Evolutionary conservation across 2,329 filamentous ascomycete species (phyloP).

Genomic region (Penicillium sp.): DNA sequence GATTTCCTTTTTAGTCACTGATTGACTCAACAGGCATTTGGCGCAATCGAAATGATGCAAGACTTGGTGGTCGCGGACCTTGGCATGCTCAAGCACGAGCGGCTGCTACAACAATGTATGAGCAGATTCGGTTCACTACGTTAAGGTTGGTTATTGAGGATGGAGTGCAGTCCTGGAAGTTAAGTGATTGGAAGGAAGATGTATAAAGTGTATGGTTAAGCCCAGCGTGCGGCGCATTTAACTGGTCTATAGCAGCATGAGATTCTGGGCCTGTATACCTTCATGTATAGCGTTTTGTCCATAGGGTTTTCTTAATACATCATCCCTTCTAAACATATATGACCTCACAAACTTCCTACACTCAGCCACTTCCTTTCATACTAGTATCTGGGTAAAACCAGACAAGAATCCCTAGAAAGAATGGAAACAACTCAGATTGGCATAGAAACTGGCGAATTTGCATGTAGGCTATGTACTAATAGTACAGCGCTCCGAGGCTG

Average conservation of each 20-base stretch:
- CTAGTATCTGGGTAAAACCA: neutral
- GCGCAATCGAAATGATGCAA: conserved; percentile 51
- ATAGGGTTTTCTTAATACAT: neutral
- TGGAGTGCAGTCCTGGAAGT: conserved; percentile 54
- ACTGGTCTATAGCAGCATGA: neutral
- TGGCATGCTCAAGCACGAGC: conserved; percentile 49
- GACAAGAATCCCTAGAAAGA: neutral
- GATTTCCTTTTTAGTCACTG: neutral
- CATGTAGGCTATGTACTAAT: neutral
- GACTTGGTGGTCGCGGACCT: conserved; percentile 51
- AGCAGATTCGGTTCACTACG: conserved; percentile 61
- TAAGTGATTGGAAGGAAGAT: conserved; percentile 48
- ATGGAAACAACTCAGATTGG: neutral
- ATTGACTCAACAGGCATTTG: conserved; percentile 50
- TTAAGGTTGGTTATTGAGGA: conserved; percentile 59
- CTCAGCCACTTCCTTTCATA: neutral
- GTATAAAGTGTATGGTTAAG: neutral
- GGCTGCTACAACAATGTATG: conserved; percentile 42
- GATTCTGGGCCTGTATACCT: neutral
- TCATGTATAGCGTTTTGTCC: neutral
- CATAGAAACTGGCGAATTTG: neutral
- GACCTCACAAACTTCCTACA: neutral
- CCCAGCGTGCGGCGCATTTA: neutral
- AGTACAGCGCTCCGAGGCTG: neutral
- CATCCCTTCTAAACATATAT: neutral